phyloP scores from a whole-genome alignment of 305 asterid species.

The Rubia tinctorum region DNA sequence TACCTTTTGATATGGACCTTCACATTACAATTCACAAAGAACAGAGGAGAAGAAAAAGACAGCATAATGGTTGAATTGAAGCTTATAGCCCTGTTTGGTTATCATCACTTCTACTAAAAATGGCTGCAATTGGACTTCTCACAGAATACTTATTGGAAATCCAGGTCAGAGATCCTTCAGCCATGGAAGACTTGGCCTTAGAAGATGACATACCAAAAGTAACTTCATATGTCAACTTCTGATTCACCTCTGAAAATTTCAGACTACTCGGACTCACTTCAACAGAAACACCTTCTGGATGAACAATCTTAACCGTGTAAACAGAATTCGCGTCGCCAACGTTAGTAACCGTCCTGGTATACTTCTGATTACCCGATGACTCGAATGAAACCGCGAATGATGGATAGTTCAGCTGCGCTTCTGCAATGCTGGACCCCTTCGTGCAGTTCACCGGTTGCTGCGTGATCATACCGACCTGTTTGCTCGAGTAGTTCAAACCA shows the following conservation, averaged over 20 bases:
- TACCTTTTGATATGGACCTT: neutral
- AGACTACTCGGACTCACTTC: conserved; percentile 28
- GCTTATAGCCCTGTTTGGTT: neutral
- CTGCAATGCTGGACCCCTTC: conserved; percentile 20
- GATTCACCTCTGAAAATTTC: conserved; percentile 24
- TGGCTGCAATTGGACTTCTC: conserved; percentile 37
- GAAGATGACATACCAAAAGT: conserved; percentile 23
- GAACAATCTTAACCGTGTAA: conserved; percentile 23
- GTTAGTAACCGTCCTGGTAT: conserved; percentile 41
- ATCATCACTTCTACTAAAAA: neutral
- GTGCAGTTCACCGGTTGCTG: conserved; percentile 34
- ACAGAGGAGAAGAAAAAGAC: neutral
- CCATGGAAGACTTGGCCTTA: neutral
- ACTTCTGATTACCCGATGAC: conserved; percentile 23
- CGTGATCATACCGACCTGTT: conserved; percentile 20
- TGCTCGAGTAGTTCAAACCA: conserved; percentile 38
- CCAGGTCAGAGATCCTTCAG: conserved; percentile 37
- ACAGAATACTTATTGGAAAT: conserved; percentile 31
- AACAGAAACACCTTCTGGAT: conserved; percentile 30
- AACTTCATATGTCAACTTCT: conserved; percentile 32
- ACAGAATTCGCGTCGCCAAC: conserved; percentile 35
- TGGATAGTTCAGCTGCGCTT: conserved; percentile 45
- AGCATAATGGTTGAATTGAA: neutral
- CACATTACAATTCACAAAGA: neutral
- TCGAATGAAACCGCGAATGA: conserved; percentile 31